These are phyloP conservation scores for Amanita pseudoporphyria DNA, from an alignment of 768 basidiomycete species.

Conservation along the genomic window DNA sequence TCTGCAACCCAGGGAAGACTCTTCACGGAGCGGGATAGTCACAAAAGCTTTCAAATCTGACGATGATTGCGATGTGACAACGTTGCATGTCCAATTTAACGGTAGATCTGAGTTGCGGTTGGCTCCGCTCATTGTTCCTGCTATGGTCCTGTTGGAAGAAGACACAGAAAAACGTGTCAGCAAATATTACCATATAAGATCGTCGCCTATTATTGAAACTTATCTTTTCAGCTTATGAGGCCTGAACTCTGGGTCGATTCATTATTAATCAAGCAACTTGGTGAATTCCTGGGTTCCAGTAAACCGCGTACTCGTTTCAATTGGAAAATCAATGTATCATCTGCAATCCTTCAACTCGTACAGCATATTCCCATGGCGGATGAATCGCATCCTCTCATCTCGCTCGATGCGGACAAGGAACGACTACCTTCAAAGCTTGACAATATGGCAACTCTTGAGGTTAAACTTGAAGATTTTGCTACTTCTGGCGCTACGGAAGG, in stretches of 20 bases:
- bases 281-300: slow-evolving; percentile 18
- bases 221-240: slow-evolving; percentile 17
- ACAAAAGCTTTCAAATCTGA: slow-evolving; percentile 10
- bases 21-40: neutral
- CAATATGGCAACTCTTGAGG: slow-evolving; percentile 19
- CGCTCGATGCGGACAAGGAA: slow-evolving; percentile 12
- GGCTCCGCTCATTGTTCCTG: slow-evolving; percentile 47
- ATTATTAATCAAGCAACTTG: slow-evolving; percentile 30
- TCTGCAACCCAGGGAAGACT: neutral
- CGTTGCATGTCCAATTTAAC: slow-evolving; percentile 30
- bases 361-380: slow-evolving; percentile 36
- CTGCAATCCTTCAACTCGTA: slow-evolving; percentile 29
- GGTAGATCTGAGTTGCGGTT: slow-evolving; percentile 31
- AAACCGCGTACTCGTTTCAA: slow-evolving; percentile 14
- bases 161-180: slow-evolving; percentile 40
- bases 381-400: slow-evolving; percentile 21
- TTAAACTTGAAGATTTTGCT: slow-evolving; percentile 14
- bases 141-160: slow-evolving; percentile 32
- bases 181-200: neutral
- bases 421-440: slow-evolving; percentile 21
- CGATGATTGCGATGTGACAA: slow-evolving; percentile 22
- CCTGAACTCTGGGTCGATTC: slow-evolving; percentile 31
- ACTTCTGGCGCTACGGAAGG: slow-evolving; percentile 15
- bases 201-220: neutral
- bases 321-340: slow-evolving; percentile 34